phyloP scores from a whole-genome alignment of 225 moss, liverwort and hornwort species.

The Physcomitrium patens region DNA sequence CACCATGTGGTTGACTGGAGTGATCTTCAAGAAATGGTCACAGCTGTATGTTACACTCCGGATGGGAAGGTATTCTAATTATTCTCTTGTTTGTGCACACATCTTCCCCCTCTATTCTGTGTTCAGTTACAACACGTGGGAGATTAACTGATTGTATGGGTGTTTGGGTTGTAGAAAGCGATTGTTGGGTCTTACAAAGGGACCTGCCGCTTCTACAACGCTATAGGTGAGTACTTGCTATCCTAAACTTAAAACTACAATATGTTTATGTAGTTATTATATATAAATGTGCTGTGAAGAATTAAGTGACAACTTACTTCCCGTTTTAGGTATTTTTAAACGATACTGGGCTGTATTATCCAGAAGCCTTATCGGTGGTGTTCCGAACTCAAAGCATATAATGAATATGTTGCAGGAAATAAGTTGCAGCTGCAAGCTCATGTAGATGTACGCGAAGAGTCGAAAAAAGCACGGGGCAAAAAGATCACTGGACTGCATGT shows the following conservation, averaged over 20 bases:
- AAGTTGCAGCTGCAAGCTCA: constrained; percentile 83
- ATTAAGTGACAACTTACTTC: not conserved
- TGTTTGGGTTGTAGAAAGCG: constrained; percentile 62
- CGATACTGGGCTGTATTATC: constrained; percentile 16
- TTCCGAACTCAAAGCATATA: constrained; percentile 14
- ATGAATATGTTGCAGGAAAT: constrained; percentile 57
- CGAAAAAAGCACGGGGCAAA: constrained; percentile 83
- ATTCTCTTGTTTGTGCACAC: not conserved
- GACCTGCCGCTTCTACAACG: constrained; percentile 83
- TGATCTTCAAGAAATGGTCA: constrained; percentile 97
- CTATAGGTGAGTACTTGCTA: constrained; percentile 60
- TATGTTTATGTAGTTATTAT: not conserved
- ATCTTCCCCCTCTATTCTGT: constrained; percentile 5
- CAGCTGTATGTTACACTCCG: constrained; percentile 80
- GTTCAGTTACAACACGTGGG: not conserved
- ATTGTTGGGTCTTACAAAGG: constrained; percentile 95
- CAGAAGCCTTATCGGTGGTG: constrained; percentile 5
- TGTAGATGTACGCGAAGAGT: constrained; percentile 77
- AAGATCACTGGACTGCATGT: constrained; percentile 96
- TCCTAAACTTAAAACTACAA: not conserved
- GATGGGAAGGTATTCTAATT: constrained; percentile 76
- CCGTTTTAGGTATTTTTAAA: constrained; percentile 23
- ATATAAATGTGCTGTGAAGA: not conserved
- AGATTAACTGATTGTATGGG: constrained; percentile 17
- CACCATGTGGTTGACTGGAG: constrained; percentile 97